phyloP scores from a whole-genome alignment of 495 filamentous ascomycete species.

The Lentithecium fluviatile region DNA sequence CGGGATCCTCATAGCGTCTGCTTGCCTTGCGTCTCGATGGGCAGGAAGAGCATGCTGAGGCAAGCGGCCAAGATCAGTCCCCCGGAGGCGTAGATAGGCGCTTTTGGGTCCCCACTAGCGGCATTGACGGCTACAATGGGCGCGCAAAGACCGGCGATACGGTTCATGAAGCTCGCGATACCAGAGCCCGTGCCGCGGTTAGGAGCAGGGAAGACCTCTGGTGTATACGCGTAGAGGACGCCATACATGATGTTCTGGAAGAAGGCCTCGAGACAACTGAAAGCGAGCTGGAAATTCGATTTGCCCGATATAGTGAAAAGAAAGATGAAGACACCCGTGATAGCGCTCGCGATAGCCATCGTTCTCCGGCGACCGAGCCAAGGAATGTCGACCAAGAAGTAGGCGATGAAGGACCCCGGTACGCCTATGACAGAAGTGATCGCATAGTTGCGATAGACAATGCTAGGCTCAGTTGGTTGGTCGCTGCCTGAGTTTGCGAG shows the following conservation, averaged over 20 bases:
- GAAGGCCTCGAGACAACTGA: conserved; percentile 56
- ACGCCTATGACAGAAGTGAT: conserved; percentile 60
- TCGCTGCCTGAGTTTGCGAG: conserved; percentile 47
- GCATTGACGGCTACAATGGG: conserved; percentile 54
- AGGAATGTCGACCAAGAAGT: conserved; percentile 57
- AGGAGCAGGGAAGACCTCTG: conserved; percentile 61
- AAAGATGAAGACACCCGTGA: conserved; percentile 60
- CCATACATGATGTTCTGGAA: conserved; percentile 67
- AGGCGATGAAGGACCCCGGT: conserved; percentile 56
- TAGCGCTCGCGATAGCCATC: conserved; percentile 53
- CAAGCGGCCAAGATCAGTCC: conserved; percentile 18
- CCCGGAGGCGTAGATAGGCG: conserved; percentile 19
- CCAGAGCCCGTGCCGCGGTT: conserved; percentile 60
- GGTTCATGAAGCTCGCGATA: conserved; percentile 57
- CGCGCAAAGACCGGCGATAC: conserved; percentile 58
- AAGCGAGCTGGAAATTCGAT: conserved; percentile 52
- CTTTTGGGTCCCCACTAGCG: conserved; percentile 12
- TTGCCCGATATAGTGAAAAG: conserved; percentile 55
- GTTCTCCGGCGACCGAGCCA: conserved; percentile 62
- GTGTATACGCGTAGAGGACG: conserved; percentile 57
- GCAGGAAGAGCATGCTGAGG: conserved; percentile 19
- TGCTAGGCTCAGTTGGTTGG: conserved; percentile 45
- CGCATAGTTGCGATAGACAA: conserved; percentile 61
- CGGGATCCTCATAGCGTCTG: conserved; percentile 20
- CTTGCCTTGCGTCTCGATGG: conserved; percentile 23